Base-by-base conservation (phyloP, 306 rosid species). In the Hippophae tibetana region DNA sequence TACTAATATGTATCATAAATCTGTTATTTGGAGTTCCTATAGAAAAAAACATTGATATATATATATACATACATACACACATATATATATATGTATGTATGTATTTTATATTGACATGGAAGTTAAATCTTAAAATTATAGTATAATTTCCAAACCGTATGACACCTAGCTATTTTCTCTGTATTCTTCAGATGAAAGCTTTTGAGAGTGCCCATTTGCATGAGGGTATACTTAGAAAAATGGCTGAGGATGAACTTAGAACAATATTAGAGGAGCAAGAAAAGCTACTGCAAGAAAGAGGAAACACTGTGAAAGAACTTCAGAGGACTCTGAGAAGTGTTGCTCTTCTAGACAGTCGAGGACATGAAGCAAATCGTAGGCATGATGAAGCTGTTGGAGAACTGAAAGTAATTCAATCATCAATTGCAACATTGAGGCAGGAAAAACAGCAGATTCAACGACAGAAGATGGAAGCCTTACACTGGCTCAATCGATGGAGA, bases 401-500 rank as follows among this genome's bases (percentile, higher is more conserved):
- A 67, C 79, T 80, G 55, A 71, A 62, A 57, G 44, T 72, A 44
- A 76, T 88, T 70, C 94, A 82, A 69, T 77, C 79, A 63, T 85
- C 96, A 56, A 74, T 85, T 72, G 71, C 85, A 72, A 74, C 69
- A 62, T 67, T 88, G 52, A 61, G 61, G 79, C 74, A 74, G 45
- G 96, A 88, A 73, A 88, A 70, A 59, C 85, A 88, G 78, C 68
- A 67, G 71, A 74, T 88, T 46, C 76, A 77, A 61, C 64, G 69
- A 57, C 89, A 85, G 74, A 88, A 80, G 70, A 73, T 64, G 42
- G 85, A 80, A 75, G 96, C 90, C 25, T 61, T 68, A 47, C 75
- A 46, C 72, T 88, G 96, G 94, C 82, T 88, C 52, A 83, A 81
- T 51, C 74, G 83, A 43, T 88, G 96, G 96, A 82, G 71, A 77